These are phyloP conservation scores for Penicillium rolfsii DNA, from an alignment of 2,329 filamentous ascomycete species.

Conservation along the genomic window DNA sequence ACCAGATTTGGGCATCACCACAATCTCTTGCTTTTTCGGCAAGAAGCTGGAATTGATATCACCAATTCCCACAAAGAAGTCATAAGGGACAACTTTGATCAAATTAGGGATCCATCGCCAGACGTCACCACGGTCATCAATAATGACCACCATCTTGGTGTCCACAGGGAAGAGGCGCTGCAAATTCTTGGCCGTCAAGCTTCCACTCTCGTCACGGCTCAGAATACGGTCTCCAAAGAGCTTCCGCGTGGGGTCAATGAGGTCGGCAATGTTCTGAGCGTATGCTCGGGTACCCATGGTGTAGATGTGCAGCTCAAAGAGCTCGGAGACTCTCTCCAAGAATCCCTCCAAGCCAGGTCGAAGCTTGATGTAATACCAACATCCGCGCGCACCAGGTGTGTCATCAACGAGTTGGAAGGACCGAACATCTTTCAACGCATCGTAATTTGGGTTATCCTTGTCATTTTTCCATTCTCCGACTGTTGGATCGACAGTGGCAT, in stretches of 20 bases:
- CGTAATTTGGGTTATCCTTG: conserved; percentile 83
- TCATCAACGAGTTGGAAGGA: conserved; percentile 90
- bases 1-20: conserved; percentile 51
- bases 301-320: conserved; percentile 97
- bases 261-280: conserved; percentile 84
- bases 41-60: conserved; percentile 98
- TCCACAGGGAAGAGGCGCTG: conserved; percentile 92
- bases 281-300: conserved; percentile 99
- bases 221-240: conserved; percentile 94
- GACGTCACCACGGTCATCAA: conserved; percentile 94
- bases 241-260: conserved; percentile 86
- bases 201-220: conserved; percentile 95
- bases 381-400: conserved; percentile 72
- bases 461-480: conserved; percentile 95
- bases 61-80: conserved; percentile 97
- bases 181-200: conserved; percentile 84
- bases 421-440: conserved; percentile 84
- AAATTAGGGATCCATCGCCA: conserved; percentile 94
- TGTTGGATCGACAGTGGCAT: conserved; percentile 95
- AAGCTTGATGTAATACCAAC: conserved; percentile 98
- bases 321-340: conserved; percentile 71
- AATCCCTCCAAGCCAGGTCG: conserved; percentile 84
- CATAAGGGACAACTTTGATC: conserved; percentile 92
- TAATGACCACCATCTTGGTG: conserved; percentile 99
- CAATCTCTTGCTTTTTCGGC: conserved; percentile 68